Conservation (phyloP, 805 yeast species). For the Kuraishia capsulata region DNA sequence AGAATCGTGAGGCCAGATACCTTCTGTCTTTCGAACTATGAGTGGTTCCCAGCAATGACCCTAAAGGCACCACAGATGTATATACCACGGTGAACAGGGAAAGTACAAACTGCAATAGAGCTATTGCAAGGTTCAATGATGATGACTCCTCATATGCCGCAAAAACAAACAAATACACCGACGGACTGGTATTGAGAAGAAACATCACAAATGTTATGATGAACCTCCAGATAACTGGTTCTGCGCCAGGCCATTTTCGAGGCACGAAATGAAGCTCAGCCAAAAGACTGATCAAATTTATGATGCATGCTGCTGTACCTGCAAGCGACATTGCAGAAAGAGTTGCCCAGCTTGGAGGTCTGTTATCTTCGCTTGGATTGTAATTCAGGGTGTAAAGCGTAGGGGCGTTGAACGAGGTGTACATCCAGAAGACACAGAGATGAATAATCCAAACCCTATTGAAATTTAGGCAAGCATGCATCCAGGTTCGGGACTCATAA, state of each 20-base stretch:
- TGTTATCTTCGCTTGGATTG: conserved; percentile 41
- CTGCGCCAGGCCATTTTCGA: conserved; percentile 65
- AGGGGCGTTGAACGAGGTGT: conserved; percentile 59
- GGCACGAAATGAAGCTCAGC: conserved; percentile 62
- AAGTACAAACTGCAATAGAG: conserved; percentile 47
- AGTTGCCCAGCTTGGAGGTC: conserved; percentile 48
- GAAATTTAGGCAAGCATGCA: conserved; percentile 64
- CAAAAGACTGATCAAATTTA: conserved; percentile 46
- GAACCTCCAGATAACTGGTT: conserved; percentile 42
- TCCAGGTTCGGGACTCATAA: conserved; percentile 68
- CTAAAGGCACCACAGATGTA: conserved; percentile 55
- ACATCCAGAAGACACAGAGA: conserved; percentile 67
- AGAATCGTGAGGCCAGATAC: conserved; percentile 42
- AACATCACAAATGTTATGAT: conserved; percentile 31
- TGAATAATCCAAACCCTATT: conserved; percentile 78
- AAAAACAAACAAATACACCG: conserved; percentile 37
- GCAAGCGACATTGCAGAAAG: conserved; percentile 57
- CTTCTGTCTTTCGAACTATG: conserved; percentile 22
- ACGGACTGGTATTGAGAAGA: conserved; percentile 38
- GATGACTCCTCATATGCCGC: conserved; percentile 24
- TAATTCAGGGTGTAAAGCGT: conserved; percentile 56
- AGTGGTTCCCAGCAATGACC: conserved; percentile 38
- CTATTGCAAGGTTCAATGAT: conserved; percentile 29
- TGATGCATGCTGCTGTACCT: conserved; percentile 51
- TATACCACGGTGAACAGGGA: conserved; percentile 46